Percentiles rank a stretch among this genome's conserved stretches.
These are phyloP conservation scores for Collybiopsis luxurians DNA, from an alignment of 768 basidiomycete species.

Conservation along the genomic window DNA sequence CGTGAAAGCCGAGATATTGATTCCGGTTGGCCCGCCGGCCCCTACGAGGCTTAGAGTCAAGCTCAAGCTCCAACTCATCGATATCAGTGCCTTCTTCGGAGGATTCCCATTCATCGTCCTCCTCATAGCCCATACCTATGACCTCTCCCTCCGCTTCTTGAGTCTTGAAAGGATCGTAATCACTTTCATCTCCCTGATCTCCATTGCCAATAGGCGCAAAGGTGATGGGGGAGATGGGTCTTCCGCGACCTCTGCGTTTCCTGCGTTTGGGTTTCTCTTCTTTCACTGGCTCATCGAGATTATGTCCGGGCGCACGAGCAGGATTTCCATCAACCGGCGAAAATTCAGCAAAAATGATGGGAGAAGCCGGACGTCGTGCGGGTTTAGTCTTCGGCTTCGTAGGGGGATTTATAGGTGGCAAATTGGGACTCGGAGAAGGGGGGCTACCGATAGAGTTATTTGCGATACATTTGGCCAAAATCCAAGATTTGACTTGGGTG, in stretches of 20 bases:
- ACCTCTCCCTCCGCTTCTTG: conserved; percentile 13
- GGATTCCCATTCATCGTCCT: conserved; percentile 30
- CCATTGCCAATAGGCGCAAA: conserved; percentile 25
- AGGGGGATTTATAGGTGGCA: conserved; percentile 11
- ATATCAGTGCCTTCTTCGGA: conserved; percentile 15
- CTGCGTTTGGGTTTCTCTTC: conserved; percentile 4
- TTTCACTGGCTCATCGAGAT: background rate
- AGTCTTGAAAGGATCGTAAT: background rate
- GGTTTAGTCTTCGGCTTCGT: conserved; percentile 8
- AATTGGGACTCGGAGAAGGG: background rate
- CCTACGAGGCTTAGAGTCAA: conserved; percentile 2
- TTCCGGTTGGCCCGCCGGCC: conserved; percentile 11
- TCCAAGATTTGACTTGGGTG: conserved; percentile 58
- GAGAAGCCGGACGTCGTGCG: conserved; percentile 50
- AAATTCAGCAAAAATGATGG: conserved; percentile 65
- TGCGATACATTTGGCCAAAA: conserved; percentile 56
- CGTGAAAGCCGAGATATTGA: conserved; percentile 2
- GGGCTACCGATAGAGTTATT: conserved; percentile 3
- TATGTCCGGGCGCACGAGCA: background rate
- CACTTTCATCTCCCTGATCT: background rate
- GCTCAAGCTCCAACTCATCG: conserved; percentile 4
- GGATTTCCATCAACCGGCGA: background rate
- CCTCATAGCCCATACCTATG: conserved; percentile 23
- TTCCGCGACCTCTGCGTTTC: conserved; percentile 13
- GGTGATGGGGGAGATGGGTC: conserved; percentile 42